A percentile compares a stretch with the other conserved stretches of the same genome.
phyloP scores from a whole-genome alignment of 2,329 filamentous ascomycete genomes.

The Exserohilum rostratum region DNA sequence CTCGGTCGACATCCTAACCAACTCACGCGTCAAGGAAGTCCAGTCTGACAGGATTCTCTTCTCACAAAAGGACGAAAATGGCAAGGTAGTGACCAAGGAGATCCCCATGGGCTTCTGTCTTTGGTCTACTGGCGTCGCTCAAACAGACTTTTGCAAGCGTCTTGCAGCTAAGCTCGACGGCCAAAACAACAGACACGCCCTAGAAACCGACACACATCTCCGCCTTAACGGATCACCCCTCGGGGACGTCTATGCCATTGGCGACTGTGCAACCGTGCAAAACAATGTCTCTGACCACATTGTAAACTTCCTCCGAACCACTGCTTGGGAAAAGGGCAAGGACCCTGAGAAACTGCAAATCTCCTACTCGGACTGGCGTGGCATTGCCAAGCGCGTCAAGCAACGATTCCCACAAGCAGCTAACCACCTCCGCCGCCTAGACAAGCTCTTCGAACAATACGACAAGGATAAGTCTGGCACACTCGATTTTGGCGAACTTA shows the following conservation, averaged over 20 bases:
- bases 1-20: constrained; percentile 88
- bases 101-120: constrained; percentile 95
- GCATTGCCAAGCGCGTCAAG: constrained; percentile 81
- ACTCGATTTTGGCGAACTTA: constrained; percentile 89
- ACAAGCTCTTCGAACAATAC: constrained; percentile 89
- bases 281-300: constrained; percentile 96
- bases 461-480: constrained; percentile 93
- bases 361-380: constrained; percentile 85
- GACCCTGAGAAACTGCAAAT: constrained; percentile 89
- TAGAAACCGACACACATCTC: constrained; percentile 94
- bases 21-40: constrained; percentile 91
- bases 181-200: constrained; percentile 87
- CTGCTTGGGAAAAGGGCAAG: constrained; percentile 90
- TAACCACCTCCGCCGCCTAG: constrained; percentile 83
- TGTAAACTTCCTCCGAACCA: constrained; percentile 82
- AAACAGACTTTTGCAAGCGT: constrained; percentile 78
- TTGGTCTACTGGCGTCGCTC: constrained; percentile 95
- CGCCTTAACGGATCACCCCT: constrained; percentile 86
- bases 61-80: constrained; percentile 77
- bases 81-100: constrained; percentile 82
- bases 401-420: constrained; percentile 90
- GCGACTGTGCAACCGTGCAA: constrained; percentile 94
- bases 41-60: constrained; percentile 83
- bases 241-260: constrained; percentile 94
- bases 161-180: constrained; percentile 76